Conservation (phyloP, 2,329 filamentous ascomycete species). For the Amauroascus verrucosus region DNA sequence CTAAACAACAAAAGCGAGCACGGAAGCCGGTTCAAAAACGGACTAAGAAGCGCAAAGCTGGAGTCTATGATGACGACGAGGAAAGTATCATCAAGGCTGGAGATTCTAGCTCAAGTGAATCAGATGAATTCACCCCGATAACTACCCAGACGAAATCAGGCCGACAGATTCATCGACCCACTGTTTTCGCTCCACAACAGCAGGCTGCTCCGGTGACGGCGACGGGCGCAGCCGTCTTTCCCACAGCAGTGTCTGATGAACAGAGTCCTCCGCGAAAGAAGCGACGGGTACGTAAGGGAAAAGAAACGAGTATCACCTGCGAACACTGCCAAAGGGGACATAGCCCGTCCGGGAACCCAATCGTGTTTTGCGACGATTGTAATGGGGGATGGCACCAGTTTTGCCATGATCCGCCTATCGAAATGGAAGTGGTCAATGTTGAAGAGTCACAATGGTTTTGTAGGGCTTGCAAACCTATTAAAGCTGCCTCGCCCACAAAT, state of each 20-base stretch:
- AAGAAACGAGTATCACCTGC: conserved; percentile 46
- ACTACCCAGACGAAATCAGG: conserved; percentile 66
- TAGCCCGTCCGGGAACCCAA: conserved; percentile 63
- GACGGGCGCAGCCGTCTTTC: conserved; percentile 2
- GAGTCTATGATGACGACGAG: conserved; percentile 22
- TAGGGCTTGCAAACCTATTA: conserved; percentile 42
- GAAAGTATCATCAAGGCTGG: conserved; percentile 28
- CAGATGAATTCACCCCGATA: conserved; percentile 43
- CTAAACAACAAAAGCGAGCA: not conserved
- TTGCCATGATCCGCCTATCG: conserved; percentile 67
- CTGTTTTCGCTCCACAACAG: conserved; percentile 45
- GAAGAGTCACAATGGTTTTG: conserved; percentile 64
- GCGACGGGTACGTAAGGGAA: conserved; percentile 40
- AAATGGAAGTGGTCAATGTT: conserved; percentile 57
- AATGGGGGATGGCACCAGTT: conserved; percentile 70
- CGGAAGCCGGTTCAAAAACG: conserved; percentile 10
- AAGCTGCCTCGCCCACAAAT: conserved; percentile 11
- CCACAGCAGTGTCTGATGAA: conserved; percentile 19
- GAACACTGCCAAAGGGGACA: conserved; percentile 62
- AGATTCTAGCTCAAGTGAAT: conserved; percentile 33
- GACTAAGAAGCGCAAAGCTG: conserved; percentile 14
- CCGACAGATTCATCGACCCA: conserved; percentile 55
- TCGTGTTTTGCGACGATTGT: conserved; percentile 78
- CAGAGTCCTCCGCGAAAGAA: conserved; percentile 46
- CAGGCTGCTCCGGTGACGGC: conserved; percentile 12